These are phyloP conservation scores for Fusarium brachygibbosum DNA, from an alignment of 2,329 filamentous ascomycete genomes.

Conservation along the genomic window DNA sequence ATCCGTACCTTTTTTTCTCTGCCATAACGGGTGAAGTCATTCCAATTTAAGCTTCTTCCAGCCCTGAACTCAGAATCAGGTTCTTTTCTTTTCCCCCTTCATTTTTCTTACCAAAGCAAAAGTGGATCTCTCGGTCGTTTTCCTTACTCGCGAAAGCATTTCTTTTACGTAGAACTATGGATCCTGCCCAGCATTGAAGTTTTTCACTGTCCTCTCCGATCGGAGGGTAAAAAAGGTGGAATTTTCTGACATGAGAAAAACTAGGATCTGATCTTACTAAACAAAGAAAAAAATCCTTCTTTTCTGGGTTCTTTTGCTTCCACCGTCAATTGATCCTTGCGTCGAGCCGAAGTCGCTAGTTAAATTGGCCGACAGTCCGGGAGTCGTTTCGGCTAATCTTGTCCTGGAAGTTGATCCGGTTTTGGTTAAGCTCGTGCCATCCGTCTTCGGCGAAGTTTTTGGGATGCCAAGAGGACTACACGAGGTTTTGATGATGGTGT, in stretches of 20 bases:
- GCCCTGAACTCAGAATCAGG: neutral
- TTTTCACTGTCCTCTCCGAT: conserved; percentile 18
- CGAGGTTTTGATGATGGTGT: neutral
- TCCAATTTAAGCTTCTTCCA: conserved; percentile 11
- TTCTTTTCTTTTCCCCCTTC: neutral
- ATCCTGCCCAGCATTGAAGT: conserved; percentile 34
- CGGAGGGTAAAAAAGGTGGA: conserved; percentile 25
- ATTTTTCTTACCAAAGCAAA: neutral
- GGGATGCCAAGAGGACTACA: neutral
- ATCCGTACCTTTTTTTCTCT: neutral
- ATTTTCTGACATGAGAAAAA: conserved; percentile 35
- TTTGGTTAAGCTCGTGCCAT: neutral
- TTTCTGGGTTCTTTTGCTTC: conserved; percentile 23
- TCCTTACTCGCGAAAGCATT: conserved; percentile 23
- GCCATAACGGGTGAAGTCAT: neutral
- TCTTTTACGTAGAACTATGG: conserved; percentile 47
- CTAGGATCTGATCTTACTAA: conserved; percentile 9
- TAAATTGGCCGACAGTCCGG: neutral
- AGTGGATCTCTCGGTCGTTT: conserved; percentile 27
- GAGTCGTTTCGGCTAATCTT: neutral
- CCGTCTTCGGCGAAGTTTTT: conserved; percentile 2
- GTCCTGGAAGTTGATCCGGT: neutral
- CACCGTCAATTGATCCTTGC: conserved; percentile 16
- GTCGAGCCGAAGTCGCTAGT: neutral
- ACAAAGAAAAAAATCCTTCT: neutral